phyloP scores from a whole-genome alignment of 441 rosid species.

The Gossypium aridum region DNA sequence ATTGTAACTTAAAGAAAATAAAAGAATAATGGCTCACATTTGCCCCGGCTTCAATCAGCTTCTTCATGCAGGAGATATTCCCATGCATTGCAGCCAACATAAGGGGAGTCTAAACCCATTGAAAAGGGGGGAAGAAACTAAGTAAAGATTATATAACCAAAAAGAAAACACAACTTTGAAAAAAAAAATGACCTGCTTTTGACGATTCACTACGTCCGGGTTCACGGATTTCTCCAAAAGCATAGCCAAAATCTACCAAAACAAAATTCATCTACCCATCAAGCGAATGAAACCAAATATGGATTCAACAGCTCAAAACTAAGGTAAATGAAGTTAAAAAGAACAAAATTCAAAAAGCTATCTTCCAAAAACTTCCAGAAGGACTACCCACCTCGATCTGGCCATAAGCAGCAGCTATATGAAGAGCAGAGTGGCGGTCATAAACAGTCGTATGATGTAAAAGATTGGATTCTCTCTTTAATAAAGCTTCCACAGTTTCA shows the following conservation, averaged over 20 bases:
- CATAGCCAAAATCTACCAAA: slow-evolving; percentile 58
- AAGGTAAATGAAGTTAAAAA: neutral
- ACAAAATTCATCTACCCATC: neutral
- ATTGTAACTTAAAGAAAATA: neutral
- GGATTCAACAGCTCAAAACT: neutral
- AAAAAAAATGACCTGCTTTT: slow-evolving; percentile 64
- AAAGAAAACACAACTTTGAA: slow-evolving; percentile 2
- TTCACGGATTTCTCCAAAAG: slow-evolving; percentile 64
- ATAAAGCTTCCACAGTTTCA: slow-evolving; percentile 35
- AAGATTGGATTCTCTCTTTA: slow-evolving; percentile 48
- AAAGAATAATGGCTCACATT: slow-evolving; percentile 44
- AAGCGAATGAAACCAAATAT: neutral
- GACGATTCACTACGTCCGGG: slow-evolving; percentile 81
- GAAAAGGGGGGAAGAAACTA: neutral
- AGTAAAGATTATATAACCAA: slow-evolving; percentile 1
- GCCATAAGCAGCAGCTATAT: slow-evolving; percentile 91
- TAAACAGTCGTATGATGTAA: slow-evolving; percentile 46
- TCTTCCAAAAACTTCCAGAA: neutral
- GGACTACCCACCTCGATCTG: slow-evolving; percentile 75
- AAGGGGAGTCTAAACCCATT: slow-evolving; percentile 68
- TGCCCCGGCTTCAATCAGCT: slow-evolving; percentile 86
- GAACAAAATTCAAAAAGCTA: slow-evolving; percentile 10
- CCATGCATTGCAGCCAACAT: slow-evolving; percentile 98
- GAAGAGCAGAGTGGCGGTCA: slow-evolving; percentile 81
- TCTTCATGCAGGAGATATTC: slow-evolving; percentile 64